Percentiles rank a stretch among this genome's conserved stretches.
Evolutionary conservation across 768 basidiomycete genomes (phyloP).

Genomic region (Candolleomyces aberdarensis): DNA sequence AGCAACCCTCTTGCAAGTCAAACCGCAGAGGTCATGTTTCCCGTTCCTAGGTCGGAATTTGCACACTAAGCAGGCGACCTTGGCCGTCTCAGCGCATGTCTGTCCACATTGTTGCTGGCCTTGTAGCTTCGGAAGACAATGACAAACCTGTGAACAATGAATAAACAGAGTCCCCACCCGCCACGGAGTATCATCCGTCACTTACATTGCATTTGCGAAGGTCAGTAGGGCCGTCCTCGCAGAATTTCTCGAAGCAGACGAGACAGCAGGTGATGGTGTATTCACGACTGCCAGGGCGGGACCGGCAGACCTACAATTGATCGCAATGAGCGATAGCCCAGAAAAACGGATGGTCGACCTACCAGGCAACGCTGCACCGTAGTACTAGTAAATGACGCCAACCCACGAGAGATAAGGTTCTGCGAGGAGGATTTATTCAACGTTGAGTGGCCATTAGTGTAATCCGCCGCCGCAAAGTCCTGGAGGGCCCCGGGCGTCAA

Average conservation of each 20-base stretch:
- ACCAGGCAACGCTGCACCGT: no score
- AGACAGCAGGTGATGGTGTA: neutral
- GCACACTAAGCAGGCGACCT: constrained; percentile 23
- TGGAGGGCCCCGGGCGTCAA: no score
- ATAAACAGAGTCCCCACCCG: neutral
- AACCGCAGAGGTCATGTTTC: constrained; percentile 20
- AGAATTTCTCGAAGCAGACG: constrained; percentile 21
- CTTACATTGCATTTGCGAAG: constrained; percentile 22
- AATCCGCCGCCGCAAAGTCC: no score
- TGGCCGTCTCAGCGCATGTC: constrained; percentile 19
- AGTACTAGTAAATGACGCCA: no score
- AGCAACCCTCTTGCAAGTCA: constrained; percentile 15
- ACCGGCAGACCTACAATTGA: no score
- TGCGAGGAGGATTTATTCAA: no score
- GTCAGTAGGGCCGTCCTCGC: constrained; percentile 14
- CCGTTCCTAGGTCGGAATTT: constrained; percentile 23
- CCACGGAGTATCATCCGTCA: neutral
- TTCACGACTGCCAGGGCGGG: no score
- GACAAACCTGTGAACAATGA: neutral
- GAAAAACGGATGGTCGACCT: no score
- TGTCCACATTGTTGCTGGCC: constrained; percentile 23
- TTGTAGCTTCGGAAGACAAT: neutral
- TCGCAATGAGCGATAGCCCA: no score
- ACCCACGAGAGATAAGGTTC: no score
- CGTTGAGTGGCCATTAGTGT: no score